Evolutionary conservation across 2,329 filamentous ascomycete species (phyloP).

Genomic region (Coniochaeta hoffmannii): DNA sequence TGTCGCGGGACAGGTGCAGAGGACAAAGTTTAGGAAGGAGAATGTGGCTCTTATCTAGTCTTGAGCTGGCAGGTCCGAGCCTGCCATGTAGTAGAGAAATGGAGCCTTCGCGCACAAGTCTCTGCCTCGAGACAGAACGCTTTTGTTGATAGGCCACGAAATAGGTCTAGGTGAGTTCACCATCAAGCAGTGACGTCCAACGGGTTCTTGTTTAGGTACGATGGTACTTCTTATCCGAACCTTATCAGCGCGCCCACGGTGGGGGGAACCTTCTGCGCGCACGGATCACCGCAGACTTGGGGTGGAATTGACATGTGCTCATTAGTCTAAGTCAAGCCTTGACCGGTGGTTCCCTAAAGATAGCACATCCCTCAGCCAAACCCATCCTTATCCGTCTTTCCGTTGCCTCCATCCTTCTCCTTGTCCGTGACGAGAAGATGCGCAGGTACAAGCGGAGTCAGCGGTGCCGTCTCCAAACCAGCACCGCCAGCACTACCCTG

Average conservation of each 20-base stretch:
- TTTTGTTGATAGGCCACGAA: neutral
- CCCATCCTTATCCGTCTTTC: conserved; percentile 14
- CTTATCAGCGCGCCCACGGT: conserved; percentile 11
- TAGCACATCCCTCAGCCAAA: conserved; percentile 14
- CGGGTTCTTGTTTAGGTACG: conserved; percentile 5
- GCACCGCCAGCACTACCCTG: conserved; percentile 14
- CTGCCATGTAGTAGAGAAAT: conserved; percentile 16
- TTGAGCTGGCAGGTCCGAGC: neutral
- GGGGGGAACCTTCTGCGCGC: neutral
- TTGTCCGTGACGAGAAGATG: conserved; percentile 1
- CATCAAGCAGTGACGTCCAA: conserved; percentile 8
- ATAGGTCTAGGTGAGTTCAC: neutral
- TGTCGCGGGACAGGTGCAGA: neutral
- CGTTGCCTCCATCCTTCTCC: conserved; percentile 3
- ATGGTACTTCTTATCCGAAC: conserved; percentile 6
- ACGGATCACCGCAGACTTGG: neutral
- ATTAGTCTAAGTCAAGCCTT: neutral
- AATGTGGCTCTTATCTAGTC: neutral
- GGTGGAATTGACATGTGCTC: neutral
- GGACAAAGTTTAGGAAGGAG: neutral
- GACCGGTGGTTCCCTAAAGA: neutral
- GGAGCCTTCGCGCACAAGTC: conserved; percentile 17
- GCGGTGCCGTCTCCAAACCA: conserved; percentile 23
- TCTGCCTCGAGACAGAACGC: conserved; percentile 5
- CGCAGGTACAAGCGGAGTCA: conserved; percentile 15